Base-by-base conservation (phyloP, 306 rosid species). In the Mimosa pudica region DNA sequence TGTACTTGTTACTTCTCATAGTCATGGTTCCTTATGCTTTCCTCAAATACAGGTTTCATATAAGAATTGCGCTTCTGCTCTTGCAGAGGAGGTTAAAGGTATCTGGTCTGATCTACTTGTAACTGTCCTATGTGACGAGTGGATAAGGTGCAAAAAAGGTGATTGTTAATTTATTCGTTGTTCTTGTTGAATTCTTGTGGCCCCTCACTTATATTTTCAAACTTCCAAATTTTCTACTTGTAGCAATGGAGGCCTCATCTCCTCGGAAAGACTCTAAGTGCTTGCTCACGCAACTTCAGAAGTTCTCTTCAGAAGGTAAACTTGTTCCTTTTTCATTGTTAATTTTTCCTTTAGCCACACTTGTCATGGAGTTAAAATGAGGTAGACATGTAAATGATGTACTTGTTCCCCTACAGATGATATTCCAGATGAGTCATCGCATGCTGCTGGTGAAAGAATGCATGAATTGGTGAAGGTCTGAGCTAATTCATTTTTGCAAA, bases 121-220 rank as follows among this genome's bases (percentile, higher is more conserved):
- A 73, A 77, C 91, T 41, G 71, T 91, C 80, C 92, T 95, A 48
- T 82, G 69, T 77, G 92, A 92, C 58, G 97, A 95, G 83, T 95
- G 98, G 98, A 88, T 84, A 81, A 87, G 74, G 84, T 95, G 98
- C 89, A 95, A 95, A 88, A 84, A 90, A 90, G 98, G 98, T 95
- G 87, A 71, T 58, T 77, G 64, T 69, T 75, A 63, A 79, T 35
- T 82, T 64, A 12, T 85, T 35, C 61, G 33, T 32, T 73, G 71
- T 69, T 69, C 49, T 65, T 79, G 55, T 33, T 73, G 71, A 73
- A 17, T 84, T 83, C 5, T 10, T 70, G 58, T 73, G 81, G 81
- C 75, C 54, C 36, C 45, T 47, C 75, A 72, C 45, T 81, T 74
- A 70, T 83, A 71, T 67, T 75, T 74, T 81, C 61, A 68, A 54